phyloP scores from a whole-genome alignment of 331 rosid species.

The Pyracantha coccinea region DNA sequence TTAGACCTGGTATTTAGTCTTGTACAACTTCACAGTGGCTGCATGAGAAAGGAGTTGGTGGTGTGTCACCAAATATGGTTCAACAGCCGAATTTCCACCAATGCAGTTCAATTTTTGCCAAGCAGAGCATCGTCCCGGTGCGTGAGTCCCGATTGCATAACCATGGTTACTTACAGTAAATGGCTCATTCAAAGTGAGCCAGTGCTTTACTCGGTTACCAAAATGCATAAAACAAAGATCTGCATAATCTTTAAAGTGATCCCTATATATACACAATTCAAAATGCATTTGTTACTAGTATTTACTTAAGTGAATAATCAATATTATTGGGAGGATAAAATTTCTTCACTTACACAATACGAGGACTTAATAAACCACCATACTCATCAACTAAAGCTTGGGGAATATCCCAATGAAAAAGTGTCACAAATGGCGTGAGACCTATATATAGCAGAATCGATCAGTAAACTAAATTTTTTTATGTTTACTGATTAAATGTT shows the following conservation, averaged over 20 bases:
- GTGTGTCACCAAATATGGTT: slow-evolving; percentile 55
- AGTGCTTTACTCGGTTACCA: slow-evolving; percentile 52
- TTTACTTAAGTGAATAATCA: too few species aligned
- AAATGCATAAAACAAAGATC: slow-evolving; percentile 50
- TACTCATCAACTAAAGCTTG: slow-evolving; percentile 56
- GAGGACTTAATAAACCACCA: slow-evolving; percentile 47
- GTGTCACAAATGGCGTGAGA: slow-evolving; percentile 42
- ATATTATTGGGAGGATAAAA: too few species aligned
- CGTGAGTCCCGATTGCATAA: slow-evolving; percentile 8
- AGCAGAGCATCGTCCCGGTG: slow-evolving; percentile 46
- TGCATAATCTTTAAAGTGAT: slow-evolving; percentile 31
- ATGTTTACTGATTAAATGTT: neutral
- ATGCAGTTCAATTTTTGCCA: slow-evolving; percentile 42
- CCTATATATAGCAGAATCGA: slow-evolving; percentile 18
- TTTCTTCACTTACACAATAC: slow-evolving; percentile 12
- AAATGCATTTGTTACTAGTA: too few species aligned
- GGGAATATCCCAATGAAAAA: slow-evolving; percentile 82
- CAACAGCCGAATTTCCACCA: slow-evolving; percentile 37
- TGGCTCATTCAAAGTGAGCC: slow-evolving; percentile 66
- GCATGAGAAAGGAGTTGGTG: slow-evolving; percentile 60
- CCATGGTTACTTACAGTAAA: slow-evolving; percentile 9
- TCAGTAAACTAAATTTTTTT: too few species aligned
- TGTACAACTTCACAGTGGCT: slow-evolving; percentile 29
- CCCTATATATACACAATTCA: neutral
- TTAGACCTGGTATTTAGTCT: slow-evolving; percentile 35